Evolutionary conservation across 2,329 filamentous ascomycete genomes (phyloP).

Genomic region (Xylariaceae sp.): DNA sequence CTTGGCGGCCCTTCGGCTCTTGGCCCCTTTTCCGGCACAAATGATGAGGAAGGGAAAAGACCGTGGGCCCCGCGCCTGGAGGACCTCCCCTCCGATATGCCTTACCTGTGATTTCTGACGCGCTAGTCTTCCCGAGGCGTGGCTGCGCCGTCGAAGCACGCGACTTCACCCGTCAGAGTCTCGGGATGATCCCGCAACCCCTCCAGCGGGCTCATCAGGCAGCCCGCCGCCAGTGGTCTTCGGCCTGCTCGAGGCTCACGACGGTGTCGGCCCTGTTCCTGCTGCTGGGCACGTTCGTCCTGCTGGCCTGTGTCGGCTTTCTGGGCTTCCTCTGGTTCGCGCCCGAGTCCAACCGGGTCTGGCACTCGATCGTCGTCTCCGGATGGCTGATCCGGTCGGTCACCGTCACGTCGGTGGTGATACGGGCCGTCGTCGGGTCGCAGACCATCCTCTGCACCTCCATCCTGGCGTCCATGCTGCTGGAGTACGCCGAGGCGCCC

Average conservation of each 20-base stretch:
- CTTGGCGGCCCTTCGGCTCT: too few species aligned
- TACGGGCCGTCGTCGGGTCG: background rate
- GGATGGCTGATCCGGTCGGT: background rate
- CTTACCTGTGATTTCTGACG: too few species aligned
- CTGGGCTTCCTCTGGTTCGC: background rate
- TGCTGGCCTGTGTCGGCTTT: background rate
- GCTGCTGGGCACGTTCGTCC: background rate
- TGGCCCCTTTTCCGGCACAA: too few species aligned
- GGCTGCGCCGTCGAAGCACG: too few species aligned
- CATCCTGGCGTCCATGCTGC: background rate
- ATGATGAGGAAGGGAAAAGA: too few species aligned
- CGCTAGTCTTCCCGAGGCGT: too few species aligned
- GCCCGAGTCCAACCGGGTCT: background rate
- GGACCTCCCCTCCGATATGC: too few species aligned
- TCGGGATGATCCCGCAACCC: background rate
- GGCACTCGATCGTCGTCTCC: background rate
- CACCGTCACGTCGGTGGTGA: background rate
- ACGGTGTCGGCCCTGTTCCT: background rate
- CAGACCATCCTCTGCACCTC: background rate
- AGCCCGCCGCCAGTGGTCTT: background rate
- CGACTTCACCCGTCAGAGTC: background rate
- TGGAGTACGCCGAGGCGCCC: background rate
- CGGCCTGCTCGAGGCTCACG: background rate
- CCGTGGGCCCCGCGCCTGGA: too few species aligned
- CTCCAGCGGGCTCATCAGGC: background rate